Percentiles rank a stretch among this genome's conserved stretches.
phyloP scores from a whole-genome alignment of 495 filamentous ascomycete genomes.

The Annulohypoxylon stygium region DNA sequence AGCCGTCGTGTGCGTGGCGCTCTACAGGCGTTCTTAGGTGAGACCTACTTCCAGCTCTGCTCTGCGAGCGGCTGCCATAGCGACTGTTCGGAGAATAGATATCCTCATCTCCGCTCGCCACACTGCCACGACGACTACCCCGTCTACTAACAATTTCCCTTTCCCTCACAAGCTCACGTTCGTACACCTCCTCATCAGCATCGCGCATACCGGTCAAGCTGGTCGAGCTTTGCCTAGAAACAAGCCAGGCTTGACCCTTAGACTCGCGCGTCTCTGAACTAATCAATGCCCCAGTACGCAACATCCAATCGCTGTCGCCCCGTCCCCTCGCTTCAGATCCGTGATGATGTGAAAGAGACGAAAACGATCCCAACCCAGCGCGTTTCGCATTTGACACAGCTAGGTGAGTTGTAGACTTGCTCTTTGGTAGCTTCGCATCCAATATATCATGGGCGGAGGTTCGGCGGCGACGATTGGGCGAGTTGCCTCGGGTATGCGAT shows the following conservation, averaged over 20 bases:
- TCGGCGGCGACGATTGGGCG: conserved; percentile 52
- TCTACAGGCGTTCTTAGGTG: conserved; percentile 53
- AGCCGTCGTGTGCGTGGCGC: conserved; percentile 57
- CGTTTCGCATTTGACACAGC: conserved; percentile 40
- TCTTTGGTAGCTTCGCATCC: conserved; percentile 54
- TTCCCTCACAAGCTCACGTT: conserved; percentile 59
- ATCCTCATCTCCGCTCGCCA: conserved; percentile 53
- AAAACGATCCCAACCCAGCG: conserved; percentile 33
- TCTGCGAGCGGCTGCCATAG: conserved; percentile 60
- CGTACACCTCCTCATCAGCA: conserved; percentile 61
- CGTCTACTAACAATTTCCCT: conserved; percentile 52
- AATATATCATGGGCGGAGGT: conserved; percentile 49
- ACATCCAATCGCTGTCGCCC: conserved; percentile 77
- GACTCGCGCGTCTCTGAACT: conserved; percentile 78
- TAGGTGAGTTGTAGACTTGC: conserved; percentile 63
- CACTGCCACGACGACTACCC: conserved; percentile 54
- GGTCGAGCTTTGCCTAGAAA: conserved; percentile 77
- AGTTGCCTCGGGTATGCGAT: conserved; percentile 56
- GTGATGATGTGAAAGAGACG: conserved; percentile 44
- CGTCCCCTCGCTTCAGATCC: conserved; percentile 43
- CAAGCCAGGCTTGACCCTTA: conserved; percentile 85
- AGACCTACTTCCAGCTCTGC: conserved; percentile 59
- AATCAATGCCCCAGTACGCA: conserved; percentile 77
- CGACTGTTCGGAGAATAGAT: conserved; percentile 58
- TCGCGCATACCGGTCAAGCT: conserved; percentile 69